Conservation (phyloP, 1,284 basidiomycete species). For the Marasmius oreades region DNA sequence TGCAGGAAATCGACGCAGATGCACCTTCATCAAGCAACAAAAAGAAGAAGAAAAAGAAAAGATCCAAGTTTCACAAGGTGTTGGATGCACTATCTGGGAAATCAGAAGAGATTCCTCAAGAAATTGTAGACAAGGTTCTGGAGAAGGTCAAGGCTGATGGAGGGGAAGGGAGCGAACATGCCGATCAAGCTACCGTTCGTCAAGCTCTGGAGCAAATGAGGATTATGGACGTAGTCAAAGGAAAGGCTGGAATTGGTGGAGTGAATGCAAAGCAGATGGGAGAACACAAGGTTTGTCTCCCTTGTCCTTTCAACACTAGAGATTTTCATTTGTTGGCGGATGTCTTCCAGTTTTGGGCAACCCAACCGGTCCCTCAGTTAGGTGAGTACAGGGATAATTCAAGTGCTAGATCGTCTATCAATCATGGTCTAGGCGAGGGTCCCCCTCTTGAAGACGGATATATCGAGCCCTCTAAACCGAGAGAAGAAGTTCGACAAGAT, state of each 20-base stretch:
- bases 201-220: slow-evolving; percentile 65
- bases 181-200: slow-evolving; percentile 57
- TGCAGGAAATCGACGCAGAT: slow-evolving; percentile 16
- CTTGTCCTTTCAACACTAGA: too few species aligned
- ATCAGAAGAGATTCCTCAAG: slow-evolving; percentile 49
- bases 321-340: not conserved
- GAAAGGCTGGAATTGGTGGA: slow-evolving; percentile 66
- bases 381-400: slow-evolving; percentile 36
- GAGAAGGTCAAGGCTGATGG: slow-evolving; percentile 58
- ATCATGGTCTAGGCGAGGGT: slow-evolving; percentile 51
- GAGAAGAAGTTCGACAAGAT: slow-evolving; percentile 81
- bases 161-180: slow-evolving; percentile 41
- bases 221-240: slow-evolving; percentile 70
- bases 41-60: slow-evolving; percentile 78
- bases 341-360: slow-evolving; percentile 81
- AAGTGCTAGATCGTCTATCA: not conserved
- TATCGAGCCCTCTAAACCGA: slow-evolving; percentile 81
- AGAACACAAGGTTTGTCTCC: slow-evolving; percentile 71
- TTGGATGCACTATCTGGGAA: slow-evolving; percentile 49
- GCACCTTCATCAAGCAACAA: slow-evolving; percentile 39
- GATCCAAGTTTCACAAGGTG: slow-evolving; percentile 57
- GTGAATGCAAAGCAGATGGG: slow-evolving; percentile 75
- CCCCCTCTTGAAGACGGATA: slow-evolving; percentile 75
- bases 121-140: slow-evolving; percentile 55
- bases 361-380: slow-evolving; percentile 91